phyloP scores from a whole-genome alignment of 176 grass and related monocot genomes.

The Alopecurus myosuroides region DNA sequence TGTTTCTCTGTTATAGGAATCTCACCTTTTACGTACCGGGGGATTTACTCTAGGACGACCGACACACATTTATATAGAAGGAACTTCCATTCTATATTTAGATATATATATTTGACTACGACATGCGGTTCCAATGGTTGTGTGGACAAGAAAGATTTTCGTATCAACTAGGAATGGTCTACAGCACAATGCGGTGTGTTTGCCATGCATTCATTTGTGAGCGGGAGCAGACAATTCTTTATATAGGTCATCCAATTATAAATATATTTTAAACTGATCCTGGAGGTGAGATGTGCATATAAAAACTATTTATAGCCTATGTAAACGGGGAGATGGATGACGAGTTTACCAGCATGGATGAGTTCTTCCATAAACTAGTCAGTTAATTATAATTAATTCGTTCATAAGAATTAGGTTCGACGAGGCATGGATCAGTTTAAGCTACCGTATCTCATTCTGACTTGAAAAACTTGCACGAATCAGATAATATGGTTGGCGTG shows the following conservation, averaged over 20 bases:
- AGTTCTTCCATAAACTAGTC: neutral
- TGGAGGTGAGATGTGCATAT: neutral
- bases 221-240: neutral
- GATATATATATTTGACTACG: neutral
- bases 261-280: neutral
- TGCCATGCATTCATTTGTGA: neutral
- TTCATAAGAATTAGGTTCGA: neutral
- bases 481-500: no score
- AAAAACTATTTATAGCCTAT: neutral
- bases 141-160: conserved; percentile 16
- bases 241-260: neutral
- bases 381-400: neutral
- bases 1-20: neutral
- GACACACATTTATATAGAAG: conserved; percentile 11
- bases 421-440: neutral
- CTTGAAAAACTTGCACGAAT: neutral
- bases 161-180: neutral
- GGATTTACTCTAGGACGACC: neutral
- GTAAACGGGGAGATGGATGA: neutral
- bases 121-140: neutral
- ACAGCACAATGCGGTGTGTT: neutral
- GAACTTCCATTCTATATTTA: conserved; percentile 2
- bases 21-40: neutral
- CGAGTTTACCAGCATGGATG: neutral
- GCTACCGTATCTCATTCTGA: neutral